phyloP scores from a whole-genome alignment of 139 green algal species.

The Auxenochlorella pyrenoidosa region DNA sequence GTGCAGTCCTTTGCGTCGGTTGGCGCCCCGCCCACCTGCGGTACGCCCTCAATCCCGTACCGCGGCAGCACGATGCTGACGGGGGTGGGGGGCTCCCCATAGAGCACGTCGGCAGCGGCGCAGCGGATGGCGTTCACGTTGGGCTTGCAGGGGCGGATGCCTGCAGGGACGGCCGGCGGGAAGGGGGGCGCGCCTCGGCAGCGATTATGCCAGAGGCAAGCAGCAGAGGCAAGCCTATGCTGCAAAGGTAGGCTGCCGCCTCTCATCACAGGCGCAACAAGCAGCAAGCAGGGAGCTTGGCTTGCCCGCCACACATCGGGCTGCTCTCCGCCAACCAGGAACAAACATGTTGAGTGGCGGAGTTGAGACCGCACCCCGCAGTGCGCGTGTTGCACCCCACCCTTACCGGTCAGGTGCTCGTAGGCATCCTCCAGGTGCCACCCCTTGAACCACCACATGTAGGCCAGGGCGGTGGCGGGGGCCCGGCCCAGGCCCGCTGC shows the following conservation, averaged over 20 bases:
- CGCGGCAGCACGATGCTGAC: constrained; percentile 56
- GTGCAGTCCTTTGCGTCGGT: neutral
- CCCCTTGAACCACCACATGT: constrained; percentile 91
- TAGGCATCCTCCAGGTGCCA: constrained; percentile 73
- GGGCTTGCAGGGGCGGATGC: constrained; percentile 70
- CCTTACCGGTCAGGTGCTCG: constrained; percentile 38
- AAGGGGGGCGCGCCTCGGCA: too few relatives aligned
- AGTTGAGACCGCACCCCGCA: too few relatives aligned
- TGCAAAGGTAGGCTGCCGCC: too few relatives aligned
- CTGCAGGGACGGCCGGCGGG: neutral
- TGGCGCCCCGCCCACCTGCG: neutral
- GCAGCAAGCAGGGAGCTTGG: too few relatives aligned
- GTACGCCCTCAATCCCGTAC: constrained; percentile 41
- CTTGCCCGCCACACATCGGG: neutral
- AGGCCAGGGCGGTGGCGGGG: constrained; percentile 89
- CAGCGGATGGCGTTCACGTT: constrained; percentile 76
- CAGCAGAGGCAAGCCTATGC: too few relatives aligned
- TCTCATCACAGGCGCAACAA: too few relatives aligned
- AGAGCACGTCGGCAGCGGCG: constrained; percentile 86
- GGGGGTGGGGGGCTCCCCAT: constrained; percentile 55
- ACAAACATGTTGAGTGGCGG: too few relatives aligned
- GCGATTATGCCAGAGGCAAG: too few relatives aligned
- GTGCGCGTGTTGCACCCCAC: too few relatives aligned
- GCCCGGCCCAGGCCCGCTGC: constrained; percentile 87
- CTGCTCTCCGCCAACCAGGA: neutral